A percentile compares a stretch with the other conserved stretches of the same genome.
phyloP scores from a whole-genome alignment of 768 basidiomycete genomes.

The Lepiota brunneoincarnata region DNA sequence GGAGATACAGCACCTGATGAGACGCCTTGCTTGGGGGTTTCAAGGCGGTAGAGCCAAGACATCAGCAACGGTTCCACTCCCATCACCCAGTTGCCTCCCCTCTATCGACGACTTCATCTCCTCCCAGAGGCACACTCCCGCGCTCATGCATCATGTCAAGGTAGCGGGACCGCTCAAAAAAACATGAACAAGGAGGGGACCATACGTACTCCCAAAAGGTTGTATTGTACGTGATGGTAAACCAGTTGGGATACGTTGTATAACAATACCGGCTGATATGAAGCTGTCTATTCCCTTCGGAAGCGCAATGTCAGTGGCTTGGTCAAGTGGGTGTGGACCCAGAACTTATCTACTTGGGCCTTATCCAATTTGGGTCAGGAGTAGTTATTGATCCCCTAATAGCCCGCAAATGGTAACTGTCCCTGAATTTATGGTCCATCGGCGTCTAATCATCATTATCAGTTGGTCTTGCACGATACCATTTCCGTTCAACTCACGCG shows the following conservation, averaged over 20 bases:
- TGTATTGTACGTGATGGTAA: not conserved
- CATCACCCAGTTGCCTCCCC: too few species aligned
- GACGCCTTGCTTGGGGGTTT: too few species aligned
- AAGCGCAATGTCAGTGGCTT: not conserved
- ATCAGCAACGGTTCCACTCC: too few species aligned
- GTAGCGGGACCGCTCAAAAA: too few species aligned
- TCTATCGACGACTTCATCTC: too few species aligned
- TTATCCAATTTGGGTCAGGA: too few species aligned
- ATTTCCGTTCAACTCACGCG: not conserved
- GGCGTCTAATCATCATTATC: not conserved
- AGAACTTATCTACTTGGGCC: too few species aligned
- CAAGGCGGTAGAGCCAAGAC: too few species aligned
- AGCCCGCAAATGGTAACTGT: not conserved
- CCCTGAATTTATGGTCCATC: not conserved
- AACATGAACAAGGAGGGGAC: too few species aligned
- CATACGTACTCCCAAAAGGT: not conserved
- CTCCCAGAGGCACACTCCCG: too few species aligned
- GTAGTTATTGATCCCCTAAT: not conserved
- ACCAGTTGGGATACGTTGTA: not conserved
- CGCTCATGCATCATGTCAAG: too few species aligned
- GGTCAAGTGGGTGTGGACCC: not conserved
- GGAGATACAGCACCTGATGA: not conserved
- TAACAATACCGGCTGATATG: not conserved
- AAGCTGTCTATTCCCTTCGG: not conserved
- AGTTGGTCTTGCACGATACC: constrained; percentile 1